Percentiles rank a stretch among this genome's conserved stretches.
Evolutionary conservation across 164 flowering plant species (phyloP).

Genomic region (Aristolochia californica): DNA sequence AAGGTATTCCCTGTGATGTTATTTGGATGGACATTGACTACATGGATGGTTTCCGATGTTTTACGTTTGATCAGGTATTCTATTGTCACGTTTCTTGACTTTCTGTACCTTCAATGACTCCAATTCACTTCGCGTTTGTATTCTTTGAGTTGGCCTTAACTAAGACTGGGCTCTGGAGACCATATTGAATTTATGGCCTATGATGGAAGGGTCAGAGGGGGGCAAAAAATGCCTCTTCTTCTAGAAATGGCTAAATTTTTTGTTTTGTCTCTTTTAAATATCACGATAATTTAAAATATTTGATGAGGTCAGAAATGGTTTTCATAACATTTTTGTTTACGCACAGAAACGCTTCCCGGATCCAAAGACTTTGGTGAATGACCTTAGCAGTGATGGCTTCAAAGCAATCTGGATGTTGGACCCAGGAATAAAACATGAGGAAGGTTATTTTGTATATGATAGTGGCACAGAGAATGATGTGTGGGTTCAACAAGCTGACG

Average conservation of each 20-base stretch:
- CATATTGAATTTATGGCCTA: too few species aligned
- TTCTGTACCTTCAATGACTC: neutral
- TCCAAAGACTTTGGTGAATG: constrained; percentile 55
- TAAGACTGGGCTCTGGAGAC: too few species aligned
- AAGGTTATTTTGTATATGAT: constrained; percentile 78
- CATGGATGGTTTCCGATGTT: constrained; percentile 96
- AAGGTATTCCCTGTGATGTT: constrained; percentile 86
- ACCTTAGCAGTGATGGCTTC: constrained; percentile 67
- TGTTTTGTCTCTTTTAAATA: too few species aligned
- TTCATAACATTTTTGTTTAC: neutral
- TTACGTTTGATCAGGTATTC: constrained; percentile 76
- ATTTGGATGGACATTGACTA: constrained; percentile 99
- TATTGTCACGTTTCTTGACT: neutral
- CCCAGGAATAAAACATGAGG: constrained; percentile 80
- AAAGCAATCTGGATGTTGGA: constrained; percentile 99
- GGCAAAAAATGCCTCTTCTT: too few species aligned
- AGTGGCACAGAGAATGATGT: constrained; percentile 62
- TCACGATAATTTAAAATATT: too few species aligned
- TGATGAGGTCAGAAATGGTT: too few species aligned
- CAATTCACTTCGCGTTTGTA: neutral
- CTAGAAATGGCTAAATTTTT: too few species aligned
- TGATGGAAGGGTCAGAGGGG: too few species aligned
- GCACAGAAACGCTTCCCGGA: constrained; percentile 25
- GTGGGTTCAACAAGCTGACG: constrained; percentile 71
- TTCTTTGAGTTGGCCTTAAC: too few species aligned